Evolutionary conservation across 225 moss, liverwort and hornwort species (phyloP), one percentile per base, ranked within the genome.

Genomic region (Polytrichum commune): DNA sequence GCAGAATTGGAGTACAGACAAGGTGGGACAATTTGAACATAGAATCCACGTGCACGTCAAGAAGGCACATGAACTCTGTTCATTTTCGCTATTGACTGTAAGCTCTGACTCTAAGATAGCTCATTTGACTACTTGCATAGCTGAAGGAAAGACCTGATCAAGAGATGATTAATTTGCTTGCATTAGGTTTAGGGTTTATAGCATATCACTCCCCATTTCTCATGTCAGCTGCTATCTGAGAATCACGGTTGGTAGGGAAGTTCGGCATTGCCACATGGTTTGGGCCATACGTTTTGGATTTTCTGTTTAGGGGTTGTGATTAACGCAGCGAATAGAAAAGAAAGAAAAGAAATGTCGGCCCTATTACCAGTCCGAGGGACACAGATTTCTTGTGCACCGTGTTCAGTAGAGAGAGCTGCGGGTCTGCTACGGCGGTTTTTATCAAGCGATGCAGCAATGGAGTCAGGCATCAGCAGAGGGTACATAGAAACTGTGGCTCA

Each of bases 361-460:
- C 71, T 67, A 55, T 76, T 90, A 60, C 84, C 92, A 46, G 88
- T 95, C 74, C 90, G 83, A 80, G 95, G 91, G 55, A 79, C 80
- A 19, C 83, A 89, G 75, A 72, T 93, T 23, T 88, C 93, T 19
- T 90, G 89, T 61, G 71, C 83, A 56, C 85, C 91, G 70, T 95
- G 92, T 80, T 84, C 95, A 24, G 78, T 91, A 4, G 76, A 76
- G 32, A 90, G 86, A 79, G 92, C 95, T 64, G 80, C 88, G 28
- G 76, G 73, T 32, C 56, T 95, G 62, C 71, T 95, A 18, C 83
- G 76, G 62, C 71, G 73, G 55, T 95, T 95, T 76, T 64, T 95
- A 62, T 76, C 82, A 24, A 84, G 90, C 73, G 88, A 84, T 63
- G 80, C 86, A 28, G 88, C 85, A 56, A 76, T 75, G 29, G 95